Evolutionary conservation across 1,284 basidiomycete species (phyloP).

Genomic region (Ceratobasidium sp.): DNA sequence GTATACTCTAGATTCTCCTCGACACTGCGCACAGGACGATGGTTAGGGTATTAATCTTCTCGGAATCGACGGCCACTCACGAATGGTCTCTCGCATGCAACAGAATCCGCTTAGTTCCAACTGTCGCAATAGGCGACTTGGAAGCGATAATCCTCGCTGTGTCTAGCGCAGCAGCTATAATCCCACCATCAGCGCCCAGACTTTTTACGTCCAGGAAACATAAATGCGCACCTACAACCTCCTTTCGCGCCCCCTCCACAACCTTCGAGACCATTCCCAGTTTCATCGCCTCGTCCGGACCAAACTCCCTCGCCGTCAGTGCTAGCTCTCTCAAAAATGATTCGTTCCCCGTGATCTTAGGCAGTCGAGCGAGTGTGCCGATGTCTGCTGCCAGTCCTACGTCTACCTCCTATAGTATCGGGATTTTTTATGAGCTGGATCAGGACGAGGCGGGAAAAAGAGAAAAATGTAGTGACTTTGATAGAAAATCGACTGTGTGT

Average conservation of each 20-base stretch:
- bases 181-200: slow-evolving; percentile 59
- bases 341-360: slow-evolving; percentile 84
- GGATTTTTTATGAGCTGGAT: background rate
- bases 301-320: slow-evolving; percentile 81
- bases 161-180: slow-evolving; percentile 69
- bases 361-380: slow-evolving; percentile 87
- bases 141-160: slow-evolving; percentile 76
- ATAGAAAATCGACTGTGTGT: slow-evolving; percentile 77
- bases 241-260: slow-evolving; percentile 73
- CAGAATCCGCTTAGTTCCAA: slow-evolving; percentile 84
- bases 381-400: slow-evolving; percentile 92
- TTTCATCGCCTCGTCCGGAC: slow-evolving; percentile 74
- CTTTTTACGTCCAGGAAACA: background rate
- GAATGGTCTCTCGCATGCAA: slow-evolving; percentile 81
- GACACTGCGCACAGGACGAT: slow-evolving; percentile 64
- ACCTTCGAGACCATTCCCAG: slow-evolving; percentile 85
- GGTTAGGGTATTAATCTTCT: slow-evolving; percentile 39
- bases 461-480: slow-evolving; percentile 65
- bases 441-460: background rate
- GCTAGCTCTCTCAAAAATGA: slow-evolving; percentile 85
- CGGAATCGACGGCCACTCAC: slow-evolving; percentile 59
- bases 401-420: slow-evolving; percentile 81
- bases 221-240: slow-evolving; percentile 58
- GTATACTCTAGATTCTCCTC: slow-evolving; percentile 84
- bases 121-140: slow-evolving; percentile 87